Conservation (phyloP, 495 filamentous ascomycete genomes). For the Aspergillus asperescens region DNA sequence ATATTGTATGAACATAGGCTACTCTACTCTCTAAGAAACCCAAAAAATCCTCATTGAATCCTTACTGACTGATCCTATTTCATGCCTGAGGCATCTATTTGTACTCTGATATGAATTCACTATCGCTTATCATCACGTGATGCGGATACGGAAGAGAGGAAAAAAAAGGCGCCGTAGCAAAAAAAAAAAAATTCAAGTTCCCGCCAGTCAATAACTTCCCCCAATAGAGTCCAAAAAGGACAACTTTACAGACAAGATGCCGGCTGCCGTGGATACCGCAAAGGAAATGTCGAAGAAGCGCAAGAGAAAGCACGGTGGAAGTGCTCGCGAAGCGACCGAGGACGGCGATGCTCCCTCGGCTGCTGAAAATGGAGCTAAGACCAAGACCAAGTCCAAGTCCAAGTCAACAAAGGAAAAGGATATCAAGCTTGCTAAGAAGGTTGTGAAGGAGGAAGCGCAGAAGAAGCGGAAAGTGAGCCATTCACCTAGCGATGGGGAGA, state of each 20-base stretch:
- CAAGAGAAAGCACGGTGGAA: constrained; percentile 51
- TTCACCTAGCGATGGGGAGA: constrained; percentile 31
- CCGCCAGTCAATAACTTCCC: neutral
- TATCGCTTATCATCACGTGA: constrained; percentile 16
- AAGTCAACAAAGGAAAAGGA: constrained; percentile 21
- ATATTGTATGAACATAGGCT: too few relatives aligned
- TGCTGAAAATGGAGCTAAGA: constrained; percentile 25
- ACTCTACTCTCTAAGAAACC: too few relatives aligned
- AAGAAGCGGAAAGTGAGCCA: constrained; percentile 38
- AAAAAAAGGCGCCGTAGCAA: constrained; percentile 9
- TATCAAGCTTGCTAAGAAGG: constrained; percentile 19
- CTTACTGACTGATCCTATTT: too few relatives aligned
- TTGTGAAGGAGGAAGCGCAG: constrained; percentile 21
- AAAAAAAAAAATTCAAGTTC: constrained; percentile 14
- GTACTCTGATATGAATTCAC: neutral
- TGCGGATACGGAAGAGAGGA: constrained; percentile 12
- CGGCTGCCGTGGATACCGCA: constrained; percentile 40
- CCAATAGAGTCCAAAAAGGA: neutral
- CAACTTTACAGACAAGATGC: constrained; percentile 22
- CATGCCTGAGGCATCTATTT: too few relatives aligned
- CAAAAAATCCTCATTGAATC: too few relatives aligned
- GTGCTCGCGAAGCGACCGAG: constrained; percentile 12
- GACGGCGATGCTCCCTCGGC: constrained; percentile 11
- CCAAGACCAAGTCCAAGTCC: constrained; percentile 28
- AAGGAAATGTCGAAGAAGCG: constrained; percentile 64